Evolutionary conservation across 2,329 filamentous ascomycete genomes (phyloP).

Genomic region (Aspergillus ibericus): DNA sequence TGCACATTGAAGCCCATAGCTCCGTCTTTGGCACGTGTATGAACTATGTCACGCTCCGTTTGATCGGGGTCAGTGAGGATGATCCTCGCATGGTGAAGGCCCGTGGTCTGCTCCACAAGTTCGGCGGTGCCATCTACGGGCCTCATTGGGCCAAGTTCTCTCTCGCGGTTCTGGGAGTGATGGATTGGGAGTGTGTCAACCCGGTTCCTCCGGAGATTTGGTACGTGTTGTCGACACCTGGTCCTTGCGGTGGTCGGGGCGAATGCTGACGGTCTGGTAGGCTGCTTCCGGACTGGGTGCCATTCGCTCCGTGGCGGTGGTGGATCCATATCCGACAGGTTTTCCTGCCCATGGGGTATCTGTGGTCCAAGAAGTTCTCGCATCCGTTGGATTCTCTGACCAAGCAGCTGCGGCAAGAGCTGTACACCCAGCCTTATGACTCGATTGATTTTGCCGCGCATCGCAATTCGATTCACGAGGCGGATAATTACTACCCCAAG

Average conservation of each 20-base stretch:
- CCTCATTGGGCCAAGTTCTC: slow-evolving; percentile 99
- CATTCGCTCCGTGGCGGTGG: slow-evolving; percentile 89
- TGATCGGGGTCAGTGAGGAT: slow-evolving; percentile 80
- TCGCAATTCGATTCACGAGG: slow-evolving; percentile 75
- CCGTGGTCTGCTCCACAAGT: slow-evolving; percentile 73
- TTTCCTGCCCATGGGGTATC: slow-evolving; percentile 86
- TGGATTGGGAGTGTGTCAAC: slow-evolving; percentile 89
- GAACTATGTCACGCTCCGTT: slow-evolving; percentile 79
- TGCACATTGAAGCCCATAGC: slow-evolving; percentile 92
- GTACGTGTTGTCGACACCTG: slow-evolving; percentile 46
- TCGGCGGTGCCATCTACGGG: slow-evolving; percentile 78
- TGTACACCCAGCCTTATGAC: slow-evolving; percentile 77
- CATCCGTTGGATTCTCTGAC: slow-evolving; percentile 75
- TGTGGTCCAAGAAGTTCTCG: slow-evolving; percentile 81
- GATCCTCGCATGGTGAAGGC: slow-evolving; percentile 85
- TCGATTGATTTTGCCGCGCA: slow-evolving; percentile 74
- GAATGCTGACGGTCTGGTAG: slow-evolving; percentile 30
- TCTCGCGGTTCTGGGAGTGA: slow-evolving; percentile 80
- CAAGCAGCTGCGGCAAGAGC: slow-evolving; percentile 70
- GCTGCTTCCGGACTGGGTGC: slow-evolving; percentile 85
- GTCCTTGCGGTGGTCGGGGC: background rate
- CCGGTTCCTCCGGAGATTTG: slow-evolving; percentile 91
- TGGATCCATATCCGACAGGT: slow-evolving; percentile 98
- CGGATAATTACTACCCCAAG: slow-evolving; percentile 93
- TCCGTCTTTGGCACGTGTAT: slow-evolving; percentile 86